Conservation (phyloP, 2,329 filamentous ascomycete species). For the Fusarium praegraminearum region DNA sequence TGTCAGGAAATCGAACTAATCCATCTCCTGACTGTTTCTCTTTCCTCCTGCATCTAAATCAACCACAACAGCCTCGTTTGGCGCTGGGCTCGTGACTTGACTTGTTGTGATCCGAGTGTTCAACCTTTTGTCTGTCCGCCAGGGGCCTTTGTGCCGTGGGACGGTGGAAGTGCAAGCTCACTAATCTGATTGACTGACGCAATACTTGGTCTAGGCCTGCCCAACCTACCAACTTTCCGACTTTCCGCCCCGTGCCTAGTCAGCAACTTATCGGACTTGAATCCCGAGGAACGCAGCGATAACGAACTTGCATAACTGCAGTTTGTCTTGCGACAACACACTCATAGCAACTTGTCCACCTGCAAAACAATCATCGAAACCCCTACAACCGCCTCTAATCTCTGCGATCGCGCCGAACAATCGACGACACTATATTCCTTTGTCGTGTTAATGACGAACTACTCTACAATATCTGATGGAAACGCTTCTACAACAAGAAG, state of each 20-base stretch:
- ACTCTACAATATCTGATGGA: constrained; percentile 65
- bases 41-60: constrained; percentile 35
- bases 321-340: constrained; percentile 12
- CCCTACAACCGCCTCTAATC: background rate
- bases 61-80: constrained; percentile 35
- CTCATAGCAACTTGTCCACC: background rate
- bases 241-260: constrained; percentile 37
- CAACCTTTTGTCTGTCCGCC: constrained; percentile 23
- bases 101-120: constrained; percentile 27
- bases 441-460: constrained; percentile 64
- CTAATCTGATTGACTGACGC: constrained; percentile 44
- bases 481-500: constrained; percentile 56
- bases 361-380: background rate
- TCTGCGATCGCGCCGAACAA: constrained; percentile 25
- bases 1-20: constrained; percentile 38
- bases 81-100: constrained; percentile 30
- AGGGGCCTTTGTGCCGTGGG: constrained; percentile 43
- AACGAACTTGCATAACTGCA: constrained; percentile 29
- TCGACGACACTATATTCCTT: constrained; percentile 6
- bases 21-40: constrained; percentile 43
- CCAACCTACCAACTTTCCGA: constrained; percentile 25
- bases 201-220: constrained; percentile 41
- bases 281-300: constrained; percentile 38
- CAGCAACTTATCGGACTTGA: constrained; percentile 35
- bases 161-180: constrained; percentile 31